phyloP scores from a whole-genome alignment of 163 green algal species.

The Smithsoniella earleae region DNA sequence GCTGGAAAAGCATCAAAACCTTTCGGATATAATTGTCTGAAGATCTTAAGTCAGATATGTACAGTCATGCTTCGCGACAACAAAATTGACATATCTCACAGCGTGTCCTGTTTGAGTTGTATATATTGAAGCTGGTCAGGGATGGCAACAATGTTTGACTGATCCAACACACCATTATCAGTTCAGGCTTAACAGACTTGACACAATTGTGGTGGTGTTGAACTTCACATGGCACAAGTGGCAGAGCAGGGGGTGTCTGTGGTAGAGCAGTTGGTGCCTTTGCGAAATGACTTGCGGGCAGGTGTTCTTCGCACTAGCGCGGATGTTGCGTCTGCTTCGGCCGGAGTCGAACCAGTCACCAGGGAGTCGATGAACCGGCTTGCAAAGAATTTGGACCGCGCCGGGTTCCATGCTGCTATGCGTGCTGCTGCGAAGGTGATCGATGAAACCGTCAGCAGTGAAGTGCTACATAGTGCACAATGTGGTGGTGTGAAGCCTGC shows the following conservation, averaged over 20 bases:
- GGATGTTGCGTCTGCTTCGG: not conserved
- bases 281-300: not conserved
- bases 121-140: too few relatives aligned
- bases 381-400: not conserved
- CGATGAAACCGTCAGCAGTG: not conserved
- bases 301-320: not conserved
- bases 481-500: not conserved
- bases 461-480: not conserved
- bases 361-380: not conserved
- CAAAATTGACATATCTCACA: too few relatives aligned
- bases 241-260: not conserved
- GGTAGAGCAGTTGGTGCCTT: not conserved
- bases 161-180: too few relatives aligned
- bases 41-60: too few relatives aligned
- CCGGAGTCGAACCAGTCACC: not conserved
- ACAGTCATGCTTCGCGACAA: too few relatives aligned
- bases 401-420: constrained; percentile 10
- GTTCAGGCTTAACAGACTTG: too few relatives aligned
- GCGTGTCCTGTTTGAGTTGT: too few relatives aligned
- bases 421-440: not conserved
- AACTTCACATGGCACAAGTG: too few relatives aligned
- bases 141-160: too few relatives aligned
- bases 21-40: too few relatives aligned
- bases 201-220: too few relatives aligned
- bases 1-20: too few relatives aligned